These are phyloP conservation scores for Xylariaceae sp. DNA, from an alignment of 2,329 filamentous ascomycete species.

Conservation along the genomic window DNA sequence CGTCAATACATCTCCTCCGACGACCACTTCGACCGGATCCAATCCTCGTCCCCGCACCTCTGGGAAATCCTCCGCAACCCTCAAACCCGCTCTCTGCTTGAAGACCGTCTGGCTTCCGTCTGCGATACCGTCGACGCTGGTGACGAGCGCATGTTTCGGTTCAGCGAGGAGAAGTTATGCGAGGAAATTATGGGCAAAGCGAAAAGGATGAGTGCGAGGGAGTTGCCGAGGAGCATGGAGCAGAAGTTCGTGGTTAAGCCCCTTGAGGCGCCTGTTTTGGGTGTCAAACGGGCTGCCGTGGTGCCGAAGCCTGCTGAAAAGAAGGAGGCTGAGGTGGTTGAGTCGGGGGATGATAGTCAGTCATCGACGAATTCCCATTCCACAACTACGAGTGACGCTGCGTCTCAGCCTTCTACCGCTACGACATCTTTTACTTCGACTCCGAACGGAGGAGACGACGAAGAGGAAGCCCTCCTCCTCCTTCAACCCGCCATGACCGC, in stretches of 20 bases:
- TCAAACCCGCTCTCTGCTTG: constrained; percentile 47
- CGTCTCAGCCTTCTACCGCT: constrained; percentile 43
- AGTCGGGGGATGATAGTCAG: constrained; percentile 40
- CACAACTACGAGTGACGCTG: constrained; percentile 30
- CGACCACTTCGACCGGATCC: constrained; percentile 66
- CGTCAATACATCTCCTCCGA: constrained; percentile 63
- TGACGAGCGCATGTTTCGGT: constrained; percentile 79
- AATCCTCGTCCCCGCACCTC: constrained; percentile 53
- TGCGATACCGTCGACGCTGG: constrained; percentile 82
- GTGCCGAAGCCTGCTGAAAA: constrained; percentile 13
- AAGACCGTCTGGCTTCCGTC: constrained; percentile 62
- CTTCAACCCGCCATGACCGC: constrained; percentile 43
- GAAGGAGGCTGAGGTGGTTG: constrained; percentile 11
- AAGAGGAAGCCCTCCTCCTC: constrained; percentile 10
- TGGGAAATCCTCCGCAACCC: constrained; percentile 50
- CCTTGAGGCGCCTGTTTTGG: constrained; percentile 71
- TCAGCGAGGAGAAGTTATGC: constrained; percentile 69
- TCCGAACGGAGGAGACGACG: constrained; percentile 13
- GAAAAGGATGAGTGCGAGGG: constrained; percentile 57
- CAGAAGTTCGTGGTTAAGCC: constrained; percentile 74
- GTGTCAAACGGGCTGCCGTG: constrained; percentile 48
- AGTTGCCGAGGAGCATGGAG: constrained; percentile 77
- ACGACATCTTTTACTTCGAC: constrained; percentile 42
- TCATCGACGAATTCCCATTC: constrained; percentile 36
- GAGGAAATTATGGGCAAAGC: constrained; percentile 67